A percentile compares a stretch with the other conserved stretches of the same genome.
phyloP scores from a whole-genome alignment of 345 rosid species.

The Populus pruinosa region DNA sequence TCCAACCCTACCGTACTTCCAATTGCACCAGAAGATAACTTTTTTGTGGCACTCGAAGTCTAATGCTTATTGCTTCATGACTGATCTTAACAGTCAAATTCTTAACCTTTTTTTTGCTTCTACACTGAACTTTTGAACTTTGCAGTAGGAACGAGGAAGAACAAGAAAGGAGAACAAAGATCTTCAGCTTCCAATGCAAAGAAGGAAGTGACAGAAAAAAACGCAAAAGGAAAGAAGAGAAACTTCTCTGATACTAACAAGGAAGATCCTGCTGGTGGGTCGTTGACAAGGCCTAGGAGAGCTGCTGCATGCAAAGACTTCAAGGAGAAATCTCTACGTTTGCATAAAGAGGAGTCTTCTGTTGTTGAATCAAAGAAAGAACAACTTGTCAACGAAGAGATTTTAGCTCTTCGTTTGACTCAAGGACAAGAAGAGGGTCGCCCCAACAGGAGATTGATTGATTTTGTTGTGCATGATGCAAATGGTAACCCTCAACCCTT shows the following conservation, averaged over 20 bases:
- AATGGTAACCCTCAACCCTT: slow-evolving; percentile 22
- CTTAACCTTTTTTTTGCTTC: background rate
- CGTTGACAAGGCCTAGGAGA: slow-evolving; percentile 57
- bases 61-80: background rate
- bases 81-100: background rate
- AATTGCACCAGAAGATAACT: background rate
- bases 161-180: slow-evolving; percentile 2
- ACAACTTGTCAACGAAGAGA: slow-evolving; percentile 49
- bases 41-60: background rate
- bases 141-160: slow-evolving; percentile 5
- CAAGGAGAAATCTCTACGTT: slow-evolving; percentile 49
- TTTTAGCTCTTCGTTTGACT: slow-evolving; percentile 18
- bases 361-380: slow-evolving; percentile 47
- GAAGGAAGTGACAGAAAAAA: slow-evolving; percentile 1
- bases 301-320: slow-evolving; percentile 72
- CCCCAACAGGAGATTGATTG: slow-evolving; percentile 22
- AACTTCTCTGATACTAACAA: slow-evolving; percentile 15
- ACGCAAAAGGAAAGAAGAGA: slow-evolving; percentile 29
- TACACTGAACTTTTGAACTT: background rate
- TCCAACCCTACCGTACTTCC: background rate
- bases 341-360: slow-evolving; percentile 38
- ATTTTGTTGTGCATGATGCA: slow-evolving; percentile 25
- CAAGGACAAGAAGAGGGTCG: slow-evolving; percentile 16
- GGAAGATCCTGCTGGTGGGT: slow-evolving; percentile 13
- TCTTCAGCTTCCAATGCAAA: background rate